Base-by-base conservation (phyloP, 1,284 basidiomycete genomes). In the Cutaneotrichosporon dermatis region DNA sequence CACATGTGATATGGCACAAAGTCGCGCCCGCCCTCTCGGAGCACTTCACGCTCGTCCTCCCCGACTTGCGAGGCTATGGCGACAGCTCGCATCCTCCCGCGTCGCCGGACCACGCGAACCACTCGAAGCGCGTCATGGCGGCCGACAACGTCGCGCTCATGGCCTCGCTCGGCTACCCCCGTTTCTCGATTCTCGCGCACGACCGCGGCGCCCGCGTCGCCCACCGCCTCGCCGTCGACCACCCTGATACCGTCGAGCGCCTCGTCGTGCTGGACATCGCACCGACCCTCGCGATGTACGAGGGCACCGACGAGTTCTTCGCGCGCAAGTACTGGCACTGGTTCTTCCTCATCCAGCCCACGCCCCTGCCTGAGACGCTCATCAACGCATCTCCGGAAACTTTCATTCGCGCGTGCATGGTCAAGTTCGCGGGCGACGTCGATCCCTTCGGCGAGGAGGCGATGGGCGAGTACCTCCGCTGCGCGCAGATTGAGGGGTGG, bases 181-280 rank as follows among this genome's bases (percentile, higher is more conserved):
- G 45, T 2, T 77, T 79, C 63, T 60, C 59, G 12, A 55, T 79
- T 6, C 62, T 79, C 2, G 73, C 66, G 0, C 78, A 79, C 58
- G 78, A 79, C 61, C 64, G 78, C n/a, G 78, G 78, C n/a, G 78
- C 72, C 3, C 66, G 78, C 43, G 76, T 79, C 7, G 70, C 76
- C 2, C 78, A 79, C 65, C 67, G 78, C 11, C 58, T 79, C 25
- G 73, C 69, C 0, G 55, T 79, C 1, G 78, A 79, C 64, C 63
- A 73, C 54, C 74, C 74, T 1, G 62, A 68, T 1, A 62, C 52
- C 2, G 69, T 79, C 6, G 54, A 64, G n/a, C 69, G 69, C 54
- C 37, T 77, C 58, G 73, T 79, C 53, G 25, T 78, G 36, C 60
- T 79, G 49, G 78, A 76, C 60, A 76, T 76, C 33, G 65, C 67